Evolutionary conservation across 2,329 filamentous ascomycete species (phyloP).

Genomic region (Talaromyces marneffei): DNA sequence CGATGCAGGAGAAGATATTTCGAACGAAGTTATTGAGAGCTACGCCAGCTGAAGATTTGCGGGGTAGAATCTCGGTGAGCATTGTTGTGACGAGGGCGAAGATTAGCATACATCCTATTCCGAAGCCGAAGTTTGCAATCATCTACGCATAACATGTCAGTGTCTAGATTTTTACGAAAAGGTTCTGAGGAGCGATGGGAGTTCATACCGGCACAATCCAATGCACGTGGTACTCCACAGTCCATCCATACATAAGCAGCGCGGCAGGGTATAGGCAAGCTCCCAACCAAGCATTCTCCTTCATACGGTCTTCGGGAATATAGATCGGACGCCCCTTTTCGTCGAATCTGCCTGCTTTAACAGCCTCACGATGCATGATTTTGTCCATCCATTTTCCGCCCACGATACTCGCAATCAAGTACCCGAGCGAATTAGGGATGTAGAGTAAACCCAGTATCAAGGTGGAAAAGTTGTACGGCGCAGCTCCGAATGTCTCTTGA

Average conservation of each 20-base stretch:
- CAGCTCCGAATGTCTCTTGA: slow-evolving; percentile 59
- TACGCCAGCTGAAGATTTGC: slow-evolving; percentile 63
- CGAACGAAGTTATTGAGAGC: slow-evolving; percentile 76
- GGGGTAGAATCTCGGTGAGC: slow-evolving; percentile 78
- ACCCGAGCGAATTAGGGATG: slow-evolving; percentile 68
- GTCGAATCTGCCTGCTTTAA: slow-evolving; percentile 63
- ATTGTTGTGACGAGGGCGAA: slow-evolving; percentile 71
- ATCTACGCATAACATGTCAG: no score
- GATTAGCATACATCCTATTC: slow-evolving; percentile 71
- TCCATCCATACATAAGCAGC: slow-evolving; percentile 74
- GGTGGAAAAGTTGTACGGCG: slow-evolving; percentile 64
- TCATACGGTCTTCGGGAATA: slow-evolving; percentile 73
- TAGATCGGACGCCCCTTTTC: slow-evolving; percentile 60
- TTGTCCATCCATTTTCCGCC: slow-evolving; percentile 73
- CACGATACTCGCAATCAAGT: slow-evolving; percentile 61
- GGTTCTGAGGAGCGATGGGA: neutral
- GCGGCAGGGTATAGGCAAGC: slow-evolving; percentile 64
- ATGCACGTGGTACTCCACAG: slow-evolving; percentile 55
- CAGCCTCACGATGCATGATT: slow-evolving; percentile 73
- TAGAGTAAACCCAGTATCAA: slow-evolving; percentile 70
- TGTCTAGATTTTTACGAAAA: neutral
- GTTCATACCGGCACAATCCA: slow-evolving; percentile 53
- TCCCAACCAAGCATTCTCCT: slow-evolving; percentile 74
- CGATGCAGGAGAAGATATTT: slow-evolving; percentile 71
- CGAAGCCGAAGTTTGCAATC: slow-evolving; percentile 68